Evolutionary conservation across 768 basidiomycete species (phyloP).

Genomic region (Holtermannia corniformis): DNA sequence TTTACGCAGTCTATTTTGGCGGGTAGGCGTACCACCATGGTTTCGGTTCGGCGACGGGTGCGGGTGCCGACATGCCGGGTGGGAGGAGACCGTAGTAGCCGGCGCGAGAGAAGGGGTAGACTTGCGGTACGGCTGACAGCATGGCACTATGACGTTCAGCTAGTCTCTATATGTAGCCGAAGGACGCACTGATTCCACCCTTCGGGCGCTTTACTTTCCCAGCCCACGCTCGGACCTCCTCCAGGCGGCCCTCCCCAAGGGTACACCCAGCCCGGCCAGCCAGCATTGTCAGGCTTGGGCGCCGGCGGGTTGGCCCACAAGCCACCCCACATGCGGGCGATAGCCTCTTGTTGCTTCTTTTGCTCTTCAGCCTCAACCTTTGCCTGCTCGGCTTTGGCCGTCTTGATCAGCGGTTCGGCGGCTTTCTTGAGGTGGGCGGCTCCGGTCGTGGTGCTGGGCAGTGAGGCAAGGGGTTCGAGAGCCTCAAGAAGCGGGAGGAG

Average conservation of each 20-base stretch:
- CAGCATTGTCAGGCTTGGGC: constrained; percentile 5
- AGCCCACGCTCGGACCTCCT: constrained; percentile 12
- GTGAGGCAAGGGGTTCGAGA: constrained; percentile 16
- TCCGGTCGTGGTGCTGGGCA: constrained; percentile 13
- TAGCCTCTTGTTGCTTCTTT: constrained; percentile 27
- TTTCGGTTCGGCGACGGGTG: no score
- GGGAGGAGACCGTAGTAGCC: constrained; percentile 27
- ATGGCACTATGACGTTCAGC: no score
- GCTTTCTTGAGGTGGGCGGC: constrained; percentile 19
- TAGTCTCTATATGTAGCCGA: neutral
- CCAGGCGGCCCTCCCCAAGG: constrained; percentile 21
- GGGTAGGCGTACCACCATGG: neutral
- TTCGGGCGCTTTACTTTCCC: constrained; percentile 27
- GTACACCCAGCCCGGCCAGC: constrained; percentile 28
- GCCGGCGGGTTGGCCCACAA: constrained; percentile 23
- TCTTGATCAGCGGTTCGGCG: constrained; percentile 14
- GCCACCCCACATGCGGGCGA: constrained; percentile 35
- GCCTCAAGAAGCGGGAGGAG: constrained; percentile 12
- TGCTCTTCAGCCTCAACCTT: constrained; percentile 27
- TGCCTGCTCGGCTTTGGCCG: constrained; percentile 21
- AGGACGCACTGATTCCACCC: constrained; percentile 32
- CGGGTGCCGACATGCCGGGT: no score
- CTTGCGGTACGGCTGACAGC: constrained; percentile 19
- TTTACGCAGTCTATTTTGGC: neutral
- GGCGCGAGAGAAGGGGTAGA: constrained; percentile 32